Base-by-base conservation (phyloP, 345 rosid genomes). In the Camelina laxa region DNA sequence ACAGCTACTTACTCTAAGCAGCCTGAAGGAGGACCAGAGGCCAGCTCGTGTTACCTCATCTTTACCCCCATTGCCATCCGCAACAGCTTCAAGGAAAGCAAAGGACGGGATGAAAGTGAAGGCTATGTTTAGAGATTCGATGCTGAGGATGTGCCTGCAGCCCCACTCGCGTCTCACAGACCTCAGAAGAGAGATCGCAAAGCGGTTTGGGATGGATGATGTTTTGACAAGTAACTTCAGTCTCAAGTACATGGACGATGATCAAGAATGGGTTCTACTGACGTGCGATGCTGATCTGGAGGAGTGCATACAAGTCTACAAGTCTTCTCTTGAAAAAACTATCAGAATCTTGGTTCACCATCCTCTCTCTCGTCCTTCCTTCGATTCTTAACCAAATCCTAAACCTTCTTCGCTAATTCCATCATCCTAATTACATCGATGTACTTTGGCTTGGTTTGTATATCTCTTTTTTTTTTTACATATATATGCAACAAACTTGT, bases 231-330 rank as follows among this genome's bases (percentile, higher is more conserved):
- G 70, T 65, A 72, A 65, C 58, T 66, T 87, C 20, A 72, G 69
- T 62, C 85, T 89, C 82, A 86, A 87, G 81, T 89, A 87, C 70
- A 66, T 89, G 66, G 96, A 89, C 45, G 92, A 87, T 75, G 96
- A 89, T 74, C 48, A 16, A 11, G 96, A 89, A 70, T 89, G 96
- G 92, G 92, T 89, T 59, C 90, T 87, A 47, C 77, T 87, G 82
- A 87, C 96, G 15, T 88, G 96, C 20, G 89, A 90, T 59, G 89
- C 84, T 13, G 96, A 90, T 71, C 89, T 94, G 15, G 96, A 91
- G 81, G 98, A 94, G 77, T 94, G 98, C 60, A 80, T 81, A 58
- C 96, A 94, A 59, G 76, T 90, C 55, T 75, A 87, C 74, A 91
- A 77, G 76, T 69, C 83, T 60, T 82, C 83, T 57, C 82, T 49